Conservation (phyloP, 2,329 filamentous ascomycete species). For the Aspergillus awamori region DNA sequence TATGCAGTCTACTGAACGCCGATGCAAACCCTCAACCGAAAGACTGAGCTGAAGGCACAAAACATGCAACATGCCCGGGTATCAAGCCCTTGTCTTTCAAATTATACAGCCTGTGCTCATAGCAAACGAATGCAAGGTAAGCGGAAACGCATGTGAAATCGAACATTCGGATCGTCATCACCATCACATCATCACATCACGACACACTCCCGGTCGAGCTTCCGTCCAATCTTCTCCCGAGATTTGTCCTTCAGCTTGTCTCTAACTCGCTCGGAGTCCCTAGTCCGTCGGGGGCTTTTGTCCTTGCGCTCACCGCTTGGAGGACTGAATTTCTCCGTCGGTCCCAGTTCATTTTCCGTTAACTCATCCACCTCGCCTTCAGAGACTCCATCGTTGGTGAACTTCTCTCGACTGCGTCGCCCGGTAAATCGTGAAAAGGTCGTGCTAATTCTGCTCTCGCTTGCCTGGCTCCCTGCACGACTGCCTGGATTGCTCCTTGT, state of each 20-base stretch:
- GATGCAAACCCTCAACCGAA: neutral
- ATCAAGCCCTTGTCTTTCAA: constrained; percentile 9
- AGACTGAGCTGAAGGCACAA: neutral
- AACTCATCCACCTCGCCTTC: constrained; percentile 34
- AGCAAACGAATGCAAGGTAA: neutral
- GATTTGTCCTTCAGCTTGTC: constrained; percentile 38
- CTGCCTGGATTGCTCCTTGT: constrained; percentile 39
- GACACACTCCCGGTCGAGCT: constrained; percentile 48
- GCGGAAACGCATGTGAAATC: neutral
- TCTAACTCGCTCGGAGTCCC: constrained; percentile 26
- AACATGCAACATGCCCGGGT: constrained; percentile 14
- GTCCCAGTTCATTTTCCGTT: constrained; percentile 25
- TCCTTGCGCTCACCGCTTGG: constrained; percentile 27
- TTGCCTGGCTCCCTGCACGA: constrained; percentile 38
- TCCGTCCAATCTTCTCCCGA: constrained; percentile 39
- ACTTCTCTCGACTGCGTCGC: constrained; percentile 35
- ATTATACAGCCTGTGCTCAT: neutral
- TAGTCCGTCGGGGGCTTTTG: constrained; percentile 26
- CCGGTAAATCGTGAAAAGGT: constrained; percentile 41
- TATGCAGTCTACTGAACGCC: constrained; percentile 9
- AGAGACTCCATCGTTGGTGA: constrained; percentile 30
- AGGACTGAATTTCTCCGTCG: constrained; percentile 20
- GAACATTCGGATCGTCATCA: neutral
- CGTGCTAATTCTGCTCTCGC: constrained; percentile 40
- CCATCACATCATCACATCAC: constrained; percentile 39